Percentiles rank a stretch among this genome's conserved stretches.
phyloP scores from a whole-genome alignment of 1,284 basidiomycete species.

The Malassezia vespertilionis region DNA sequence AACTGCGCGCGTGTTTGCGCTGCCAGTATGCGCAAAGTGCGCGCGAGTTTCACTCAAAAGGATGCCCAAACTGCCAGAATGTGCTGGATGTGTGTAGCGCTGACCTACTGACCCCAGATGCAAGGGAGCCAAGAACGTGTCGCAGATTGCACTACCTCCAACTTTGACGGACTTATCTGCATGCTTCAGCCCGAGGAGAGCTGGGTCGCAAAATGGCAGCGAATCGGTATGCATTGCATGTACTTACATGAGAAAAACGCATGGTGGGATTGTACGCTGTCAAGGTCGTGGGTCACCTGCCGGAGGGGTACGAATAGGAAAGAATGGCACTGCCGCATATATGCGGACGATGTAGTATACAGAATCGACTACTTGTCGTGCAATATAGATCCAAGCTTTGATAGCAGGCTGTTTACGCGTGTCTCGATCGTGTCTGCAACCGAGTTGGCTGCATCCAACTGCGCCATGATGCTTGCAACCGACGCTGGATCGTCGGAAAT shows the following conservation, averaged over 20 bases:
- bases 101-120: slow-evolving; percentile 60
- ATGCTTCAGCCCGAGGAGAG: slow-evolving; percentile 76
- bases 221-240: slow-evolving; percentile 23
- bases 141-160: slow-evolving; percentile 75
- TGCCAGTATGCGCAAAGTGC: slow-evolving; percentile 81
- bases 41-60: slow-evolving; percentile 68
- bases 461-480: slow-evolving; percentile 17
- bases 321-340: not conserved
- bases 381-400: too few species aligned
- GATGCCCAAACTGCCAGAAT: slow-evolving; percentile 95
- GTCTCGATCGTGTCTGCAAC: slow-evolving; percentile 25
- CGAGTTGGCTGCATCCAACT: slow-evolving; percentile 20
- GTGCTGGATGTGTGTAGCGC: slow-evolving; percentile 63
- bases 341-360: slow-evolving; percentile 12
- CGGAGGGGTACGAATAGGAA: slow-evolving; percentile 20
- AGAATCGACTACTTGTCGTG: slow-evolving; percentile 5
- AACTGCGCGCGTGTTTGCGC: slow-evolving; percentile 76
- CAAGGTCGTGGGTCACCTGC: slow-evolving; percentile 39
- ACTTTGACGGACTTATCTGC: slow-evolving; percentile 85
- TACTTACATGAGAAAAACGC: slow-evolving; percentile 38
- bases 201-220: slow-evolving; percentile 64
- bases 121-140: slow-evolving; percentile 75
- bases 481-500: slow-evolving; percentile 14
- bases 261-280: slow-evolving; percentile 44
- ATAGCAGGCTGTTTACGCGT: slow-evolving; percentile 21